Percentiles rank a stretch among this genome's conserved stretches.
These are phyloP conservation scores for Tulasnella sp. DNA, from an alignment of 768 basidiomycete species.

Conservation along the genomic window DNA sequence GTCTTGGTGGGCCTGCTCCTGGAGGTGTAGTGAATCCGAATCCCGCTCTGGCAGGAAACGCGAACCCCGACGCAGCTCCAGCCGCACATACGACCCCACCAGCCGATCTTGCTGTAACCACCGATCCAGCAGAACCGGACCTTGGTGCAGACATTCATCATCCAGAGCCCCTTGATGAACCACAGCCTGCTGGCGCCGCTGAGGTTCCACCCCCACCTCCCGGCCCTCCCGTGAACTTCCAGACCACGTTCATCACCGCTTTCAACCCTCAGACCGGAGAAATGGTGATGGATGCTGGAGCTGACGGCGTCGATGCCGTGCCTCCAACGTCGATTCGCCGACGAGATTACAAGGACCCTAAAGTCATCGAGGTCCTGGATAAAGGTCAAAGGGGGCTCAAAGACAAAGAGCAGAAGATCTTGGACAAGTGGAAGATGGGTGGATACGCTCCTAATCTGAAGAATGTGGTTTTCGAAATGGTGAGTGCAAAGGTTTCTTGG, in stretches of 20 bases:
- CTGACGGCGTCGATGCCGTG: not conserved
- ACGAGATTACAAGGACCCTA: conserved; percentile 5
- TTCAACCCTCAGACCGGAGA: not conserved
- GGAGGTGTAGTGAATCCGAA: no score
- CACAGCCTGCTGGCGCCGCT: no score
- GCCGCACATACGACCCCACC: no score
- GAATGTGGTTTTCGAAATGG: conserved; percentile 23
- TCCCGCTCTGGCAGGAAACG: no score
- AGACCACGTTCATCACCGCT: not conserved
- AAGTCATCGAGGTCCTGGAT: conserved; percentile 7
- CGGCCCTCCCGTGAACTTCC: not conserved
- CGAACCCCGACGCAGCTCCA: no score
- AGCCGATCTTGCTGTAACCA: no score
- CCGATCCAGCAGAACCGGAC: no score
- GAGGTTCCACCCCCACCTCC: conserved; percentile 3
- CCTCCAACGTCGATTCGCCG: not conserved
- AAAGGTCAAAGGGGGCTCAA: conserved; percentile 7
- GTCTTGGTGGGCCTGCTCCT: no score
- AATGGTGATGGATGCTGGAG: not conserved
- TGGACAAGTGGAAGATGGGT: conserved; percentile 30
- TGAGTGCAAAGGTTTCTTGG: not conserved
- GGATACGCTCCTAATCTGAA: conserved; percentile 4
- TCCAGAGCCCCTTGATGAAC: no score
- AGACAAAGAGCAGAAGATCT: conserved; percentile 20
- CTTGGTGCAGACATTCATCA: no score